Evolutionary conservation across 1,139 yeast species (phyloP), one percentile per base, ranked within the genome.

Genomic region (Saccharomyces hybrid): DNA sequence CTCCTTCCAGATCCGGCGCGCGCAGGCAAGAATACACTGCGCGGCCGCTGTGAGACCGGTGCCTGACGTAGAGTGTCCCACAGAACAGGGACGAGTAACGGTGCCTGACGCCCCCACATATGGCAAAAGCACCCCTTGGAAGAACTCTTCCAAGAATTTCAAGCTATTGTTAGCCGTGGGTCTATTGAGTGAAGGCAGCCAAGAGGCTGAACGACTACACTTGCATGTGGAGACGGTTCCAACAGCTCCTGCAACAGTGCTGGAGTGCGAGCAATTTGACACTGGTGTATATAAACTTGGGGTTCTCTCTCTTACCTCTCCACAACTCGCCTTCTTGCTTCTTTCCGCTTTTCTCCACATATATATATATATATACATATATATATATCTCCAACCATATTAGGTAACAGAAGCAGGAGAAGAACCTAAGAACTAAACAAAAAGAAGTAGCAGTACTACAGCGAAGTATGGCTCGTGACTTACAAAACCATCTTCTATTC

Each of bases 401-500:
- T 11, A 16, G 21, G 14, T 14, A 34, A 16, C 42, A 34, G 21
- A 34, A 21, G 21, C 21, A 14, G 12, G 21, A 34, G 16, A n/a
- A n/a, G n/a, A 34, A 6, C 21, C 21, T 34, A 21, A 14, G 42
- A 34, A 16, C 3, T 14, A 34, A 9, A 34, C 9, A 21, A 16
- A 6, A 34, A 34, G 14, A 34, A 32, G 21, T 14, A 1, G 12
- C 11, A 34, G 42, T 21, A 34, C 21, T 11, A 29, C 48, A 38
- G 26, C 32, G 24, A 24, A 50, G 14, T 31, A 86, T 85, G 91
- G 75, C 85, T 38, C 81, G 93, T 75, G 89, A 86, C 71, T 79
- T 86, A 60, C 81, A 85, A 64, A 86, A 88, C 71, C 97, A 90
- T 69, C 77, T 90, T 56, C 79, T 93, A 53, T 90, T 93, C 68